Evolutionary conservation across 2,329 filamentous ascomycete genomes (phyloP).

Genomic region (Clathrospora elynae): DNA sequence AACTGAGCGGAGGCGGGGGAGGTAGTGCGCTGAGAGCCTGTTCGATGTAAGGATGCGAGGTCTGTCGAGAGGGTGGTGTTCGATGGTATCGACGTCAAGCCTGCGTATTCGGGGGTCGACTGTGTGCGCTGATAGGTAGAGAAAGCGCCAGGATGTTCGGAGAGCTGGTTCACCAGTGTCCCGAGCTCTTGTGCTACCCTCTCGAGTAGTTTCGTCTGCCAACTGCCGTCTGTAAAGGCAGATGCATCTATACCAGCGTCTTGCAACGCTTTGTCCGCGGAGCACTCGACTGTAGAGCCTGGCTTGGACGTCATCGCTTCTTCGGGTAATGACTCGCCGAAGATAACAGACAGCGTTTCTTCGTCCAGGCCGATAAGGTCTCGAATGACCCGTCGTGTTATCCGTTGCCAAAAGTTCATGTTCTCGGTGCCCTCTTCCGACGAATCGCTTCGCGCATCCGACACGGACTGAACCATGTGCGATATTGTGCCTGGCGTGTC

Average conservation of each 20-base stretch:
- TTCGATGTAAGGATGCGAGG: constrained; percentile 29
- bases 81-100: constrained; percentile 64
- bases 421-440: constrained; percentile 55
- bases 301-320: constrained; percentile 35
- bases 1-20: constrained; percentile 53
- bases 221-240: constrained; percentile 52
- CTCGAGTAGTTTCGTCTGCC: constrained; percentile 81
- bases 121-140: constrained; percentile 72
- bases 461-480: constrained; percentile 25
- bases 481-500: constrained; percentile 16
- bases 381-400: constrained; percentile 84
- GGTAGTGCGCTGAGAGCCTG: constrained; percentile 38
- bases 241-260: constrained; percentile 35
- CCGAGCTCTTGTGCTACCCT: constrained; percentile 87
- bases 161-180: constrained; percentile 78
- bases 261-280: constrained; percentile 27
- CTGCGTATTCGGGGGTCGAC: constrained; percentile 72
- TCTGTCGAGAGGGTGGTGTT: constrained; percentile 25
- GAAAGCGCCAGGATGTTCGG: constrained; percentile 87
- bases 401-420: constrained; percentile 76
- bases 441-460: constrained; percentile 41
- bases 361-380: constrained; percentile 94
- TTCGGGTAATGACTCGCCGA: constrained; percentile 75
- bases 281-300: constrained; percentile 27
- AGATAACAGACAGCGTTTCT: constrained; percentile 78